These are phyloP conservation scores for Ustilago tritici DNA, from an alignment of 1,284 basidiomycete species.

Conservation along the genomic window DNA sequence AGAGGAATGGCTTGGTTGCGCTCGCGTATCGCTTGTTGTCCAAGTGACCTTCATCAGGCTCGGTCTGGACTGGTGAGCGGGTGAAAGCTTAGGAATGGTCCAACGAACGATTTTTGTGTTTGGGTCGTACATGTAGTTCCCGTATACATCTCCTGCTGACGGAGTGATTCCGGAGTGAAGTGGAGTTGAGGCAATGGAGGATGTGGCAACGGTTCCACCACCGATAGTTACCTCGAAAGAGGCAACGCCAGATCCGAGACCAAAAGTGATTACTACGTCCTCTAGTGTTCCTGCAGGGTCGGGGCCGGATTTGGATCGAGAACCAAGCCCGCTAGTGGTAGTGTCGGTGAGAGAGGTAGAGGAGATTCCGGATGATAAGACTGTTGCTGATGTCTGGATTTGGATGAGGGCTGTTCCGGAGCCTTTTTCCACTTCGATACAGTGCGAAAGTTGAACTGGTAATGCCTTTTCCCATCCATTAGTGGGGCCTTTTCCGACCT, in stretches of 20 bases:
- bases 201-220: constrained; percentile 21
- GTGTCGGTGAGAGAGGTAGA: constrained; percentile 12
- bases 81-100: constrained; percentile 41
- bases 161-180: constrained; percentile 12
- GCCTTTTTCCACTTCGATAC: constrained; percentile 32
- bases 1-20: constrained; percentile 74
- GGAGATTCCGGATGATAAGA: constrained; percentile 11
- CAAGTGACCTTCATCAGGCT: constrained; percentile 46
- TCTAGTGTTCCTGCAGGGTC: constrained; percentile 35
- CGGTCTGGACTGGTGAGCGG: constrained; percentile 14
- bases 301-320: constrained; percentile 9
- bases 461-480: constrained; percentile 37
- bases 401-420: constrained; percentile 27
- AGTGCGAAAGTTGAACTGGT: constrained; percentile 20
- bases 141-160: constrained; percentile 25
- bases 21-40: constrained; percentile 21
- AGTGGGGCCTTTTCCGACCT: constrained; percentile 14
- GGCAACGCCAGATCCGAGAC: constrained; percentile 50
- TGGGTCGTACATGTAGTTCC: constrained; percentile 56
- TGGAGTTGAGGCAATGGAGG: not conserved
- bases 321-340: not conserved
- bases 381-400: constrained; percentile 7
- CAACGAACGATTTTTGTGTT: constrained; percentile 47
- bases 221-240: constrained; percentile 53
- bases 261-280: constrained; percentile 54